Evolutionary conservation across 192 early-diverging fungal species (phyloP).

Genomic region (Rhizophlyctis rosea): DNA sequence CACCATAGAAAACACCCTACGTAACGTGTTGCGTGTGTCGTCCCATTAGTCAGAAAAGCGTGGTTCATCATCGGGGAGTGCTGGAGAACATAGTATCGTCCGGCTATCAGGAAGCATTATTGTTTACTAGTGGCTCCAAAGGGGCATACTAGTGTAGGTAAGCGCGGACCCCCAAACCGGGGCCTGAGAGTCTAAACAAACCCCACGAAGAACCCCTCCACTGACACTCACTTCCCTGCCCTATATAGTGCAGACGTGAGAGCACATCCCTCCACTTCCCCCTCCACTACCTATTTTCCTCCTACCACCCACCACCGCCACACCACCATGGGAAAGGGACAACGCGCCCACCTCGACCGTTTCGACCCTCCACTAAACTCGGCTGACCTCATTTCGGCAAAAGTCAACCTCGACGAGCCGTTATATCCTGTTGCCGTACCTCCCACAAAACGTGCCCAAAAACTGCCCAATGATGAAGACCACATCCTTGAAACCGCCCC

Average conservation of each 20-base stretch:
- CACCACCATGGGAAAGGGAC: slow-evolving; percentile 45
- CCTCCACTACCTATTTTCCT: background rate
- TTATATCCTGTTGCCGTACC: slow-evolving; percentile 2
- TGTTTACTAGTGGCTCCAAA: too few species aligned
- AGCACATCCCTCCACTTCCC: background rate
- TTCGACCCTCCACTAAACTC: slow-evolving; percentile 33
- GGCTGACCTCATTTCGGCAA: slow-evolving; percentile 29
- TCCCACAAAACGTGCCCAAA: background rate
- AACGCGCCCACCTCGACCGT: slow-evolving; percentile 39
- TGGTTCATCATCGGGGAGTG: too few species aligned
- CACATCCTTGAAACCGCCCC: slow-evolving; percentile 67
- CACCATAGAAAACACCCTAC: too few species aligned
- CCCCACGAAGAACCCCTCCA: background rate
- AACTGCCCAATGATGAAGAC: slow-evolving; percentile 14
- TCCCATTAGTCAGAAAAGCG: too few species aligned
- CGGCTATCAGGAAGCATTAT: too few species aligned
- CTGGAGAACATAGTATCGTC: too few species aligned
- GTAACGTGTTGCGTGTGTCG: too few species aligned
- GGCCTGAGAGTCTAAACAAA: background rate
- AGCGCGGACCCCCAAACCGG: background rate
- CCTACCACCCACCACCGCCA: background rate
- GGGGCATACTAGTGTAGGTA: background rate
- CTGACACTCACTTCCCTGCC: background rate
- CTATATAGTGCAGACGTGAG: background rate
- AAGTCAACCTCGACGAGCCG: slow-evolving; percentile 15